Conservation (phyloP, 495 filamentous ascomycete species). For the Cudoniella acicularis region DNA sequence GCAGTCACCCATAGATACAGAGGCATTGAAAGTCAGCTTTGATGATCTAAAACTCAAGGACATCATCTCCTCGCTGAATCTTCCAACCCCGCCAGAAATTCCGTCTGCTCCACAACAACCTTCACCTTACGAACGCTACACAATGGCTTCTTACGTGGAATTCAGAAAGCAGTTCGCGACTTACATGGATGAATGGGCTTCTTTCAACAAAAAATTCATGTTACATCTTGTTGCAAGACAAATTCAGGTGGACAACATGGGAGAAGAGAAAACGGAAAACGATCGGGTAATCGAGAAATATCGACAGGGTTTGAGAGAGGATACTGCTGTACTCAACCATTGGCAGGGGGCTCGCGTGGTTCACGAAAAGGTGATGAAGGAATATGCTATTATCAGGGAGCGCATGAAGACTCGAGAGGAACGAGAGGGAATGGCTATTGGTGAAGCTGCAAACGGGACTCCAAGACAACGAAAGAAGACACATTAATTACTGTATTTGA, state of each 20-base stretch:
- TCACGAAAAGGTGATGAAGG: constrained; percentile 57
- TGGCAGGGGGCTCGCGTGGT: constrained; percentile 63
- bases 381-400: constrained; percentile 55
- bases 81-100: constrained; percentile 62
- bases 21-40: constrained; percentile 53
- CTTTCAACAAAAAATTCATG: constrained; percentile 61
- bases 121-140: constrained; percentile 34
- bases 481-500: neutral
- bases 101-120: constrained; percentile 38
- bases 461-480: constrained; percentile 17
- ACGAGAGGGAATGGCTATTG: neutral
- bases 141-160: constrained; percentile 46
- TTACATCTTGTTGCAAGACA: constrained; percentile 65
- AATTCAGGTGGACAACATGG: constrained; percentile 44
- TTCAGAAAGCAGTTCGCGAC: constrained; percentile 59
- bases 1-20: constrained; percentile 30
- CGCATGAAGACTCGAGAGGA: constrained; percentile 31
- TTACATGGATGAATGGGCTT: constrained; percentile 69
- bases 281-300: constrained; percentile 51
- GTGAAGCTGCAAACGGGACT: neutral
- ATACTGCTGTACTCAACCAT: constrained; percentile 55
- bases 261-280: constrained; percentile 50
- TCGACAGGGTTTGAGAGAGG: constrained; percentile 56
- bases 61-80: constrained; percentile 55
- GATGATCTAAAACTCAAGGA: constrained; percentile 64